phyloP scores from a whole-genome alignment of 176 grass and related monocot species.

The Lolium perenne region DNA sequence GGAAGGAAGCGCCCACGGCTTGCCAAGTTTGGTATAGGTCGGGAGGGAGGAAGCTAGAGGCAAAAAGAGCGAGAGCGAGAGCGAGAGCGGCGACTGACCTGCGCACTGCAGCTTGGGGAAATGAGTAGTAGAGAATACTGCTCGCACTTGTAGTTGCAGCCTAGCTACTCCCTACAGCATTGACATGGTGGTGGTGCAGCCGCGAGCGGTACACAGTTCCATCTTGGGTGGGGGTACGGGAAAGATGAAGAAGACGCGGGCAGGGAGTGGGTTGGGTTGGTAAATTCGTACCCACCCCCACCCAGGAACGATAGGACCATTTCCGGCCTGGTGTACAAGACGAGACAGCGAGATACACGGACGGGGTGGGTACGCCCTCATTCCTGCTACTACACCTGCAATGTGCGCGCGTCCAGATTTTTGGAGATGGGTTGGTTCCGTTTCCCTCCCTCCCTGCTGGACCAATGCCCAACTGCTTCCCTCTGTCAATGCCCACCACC shows the following conservation, averaged over 20 bases:
- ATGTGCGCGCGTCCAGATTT: not conserved
- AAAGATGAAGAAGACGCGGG: not conserved
- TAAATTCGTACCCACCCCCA: constrained; percentile 34
- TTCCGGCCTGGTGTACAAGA: not conserved
- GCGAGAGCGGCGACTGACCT: no score
- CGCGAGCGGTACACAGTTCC: not conserved
- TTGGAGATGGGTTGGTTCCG: not conserved
- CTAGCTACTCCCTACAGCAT: not conserved
- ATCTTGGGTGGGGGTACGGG: not conserved
- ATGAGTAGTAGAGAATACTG: not conserved
- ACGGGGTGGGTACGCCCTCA: not conserved
- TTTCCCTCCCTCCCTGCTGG: no score
- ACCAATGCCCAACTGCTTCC: constrained; percentile 36
- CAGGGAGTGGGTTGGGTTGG: constrained; percentile 38
- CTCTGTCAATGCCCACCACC: not conserved
- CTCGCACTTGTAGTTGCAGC: not conserved
- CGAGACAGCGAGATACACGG: constrained; percentile 10
- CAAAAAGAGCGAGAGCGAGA: no score
- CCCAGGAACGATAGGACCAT: not conserved
- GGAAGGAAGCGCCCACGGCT: constrained; percentile 6
- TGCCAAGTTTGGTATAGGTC: constrained; percentile 10
- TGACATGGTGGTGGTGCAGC: not conserved
- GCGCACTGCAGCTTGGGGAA: not conserved
- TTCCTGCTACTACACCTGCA: not conserved
- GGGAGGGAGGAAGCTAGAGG: not conserved